These are phyloP conservation scores for Lotus japonicus DNA, from an alignment of 306 rosid genomes.

Conservation along the genomic window DNA sequence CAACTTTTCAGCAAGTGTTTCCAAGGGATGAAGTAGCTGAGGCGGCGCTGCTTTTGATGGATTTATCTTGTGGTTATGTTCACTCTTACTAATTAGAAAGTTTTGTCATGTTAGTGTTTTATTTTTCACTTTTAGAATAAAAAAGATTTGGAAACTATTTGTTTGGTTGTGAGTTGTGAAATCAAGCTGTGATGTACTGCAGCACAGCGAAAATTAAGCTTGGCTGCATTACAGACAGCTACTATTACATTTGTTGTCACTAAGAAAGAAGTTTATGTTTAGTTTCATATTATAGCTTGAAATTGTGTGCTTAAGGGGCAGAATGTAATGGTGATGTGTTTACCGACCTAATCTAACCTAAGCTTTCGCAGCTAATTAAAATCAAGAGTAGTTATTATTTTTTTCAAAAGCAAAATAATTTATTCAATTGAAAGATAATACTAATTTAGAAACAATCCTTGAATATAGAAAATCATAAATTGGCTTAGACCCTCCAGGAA, in stretches of 20 bases:
- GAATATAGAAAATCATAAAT: too few species aligned
- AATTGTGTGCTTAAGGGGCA: not conserved
- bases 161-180: not conserved
- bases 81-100: not conserved
- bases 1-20: conserved; percentile 31
- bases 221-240: not conserved
- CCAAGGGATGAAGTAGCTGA: conserved; percentile 58
- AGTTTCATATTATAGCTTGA: conserved; percentile 8
- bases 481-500: too few species aligned
- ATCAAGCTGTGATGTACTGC: not conserved
- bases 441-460: too few species aligned
- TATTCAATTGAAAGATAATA: too few species aligned
- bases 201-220: not conserved
- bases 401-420: too few species aligned
- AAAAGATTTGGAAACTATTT: not conserved
- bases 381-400: too few species aligned
- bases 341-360: too few species aligned
- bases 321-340: too few species aligned
- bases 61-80: conserved; percentile 52
- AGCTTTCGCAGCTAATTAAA: too few species aligned
- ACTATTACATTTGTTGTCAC: not conserved
- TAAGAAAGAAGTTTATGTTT: not conserved
- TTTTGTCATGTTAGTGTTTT: not conserved
- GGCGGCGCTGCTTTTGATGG: conserved; percentile 70
- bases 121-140: not conserved